Evolutionary conservation across 1,284 basidiomycete genomes (phyloP).

Genomic region (Ganoderma sinense): DNA sequence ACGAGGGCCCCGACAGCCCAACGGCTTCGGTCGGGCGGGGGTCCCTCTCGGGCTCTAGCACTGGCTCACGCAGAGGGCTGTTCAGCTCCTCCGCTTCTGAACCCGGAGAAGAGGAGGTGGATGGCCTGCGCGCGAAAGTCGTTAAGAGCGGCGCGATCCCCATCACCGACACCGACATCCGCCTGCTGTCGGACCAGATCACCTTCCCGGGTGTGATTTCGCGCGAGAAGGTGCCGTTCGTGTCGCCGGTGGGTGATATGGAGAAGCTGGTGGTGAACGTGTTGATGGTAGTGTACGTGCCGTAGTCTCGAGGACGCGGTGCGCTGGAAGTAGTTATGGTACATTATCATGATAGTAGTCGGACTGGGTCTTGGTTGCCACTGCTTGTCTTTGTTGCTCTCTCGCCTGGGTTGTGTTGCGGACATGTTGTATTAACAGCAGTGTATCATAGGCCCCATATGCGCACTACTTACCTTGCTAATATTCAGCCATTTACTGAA

Average conservation of each 20-base stretch:
- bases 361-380: constrained; percentile 8
- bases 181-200: constrained; percentile 64
- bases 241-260: constrained; percentile 63
- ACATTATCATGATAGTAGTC: constrained; percentile 12
- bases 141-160: constrained; percentile 73
- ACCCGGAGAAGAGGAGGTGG: constrained; percentile 47
- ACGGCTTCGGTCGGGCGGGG: constrained; percentile 40
- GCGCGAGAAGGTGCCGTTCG: constrained; percentile 74
- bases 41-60: constrained; percentile 41
- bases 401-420: constrained; percentile 22
- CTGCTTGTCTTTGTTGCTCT: constrained; percentile 19
- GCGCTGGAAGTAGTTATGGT: background rate
- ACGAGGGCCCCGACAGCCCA: constrained; percentile 51
- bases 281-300: constrained; percentile 71
- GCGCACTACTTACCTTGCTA: background rate
- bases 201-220: constrained; percentile 54
- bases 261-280: constrained; percentile 79
- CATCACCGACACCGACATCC: constrained; percentile 67
- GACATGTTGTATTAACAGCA: constrained; percentile 33
- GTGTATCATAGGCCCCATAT: constrained; percentile 28
- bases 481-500: background rate
- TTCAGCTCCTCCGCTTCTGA: constrained; percentile 47
- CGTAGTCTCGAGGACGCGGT: constrained; percentile 41
- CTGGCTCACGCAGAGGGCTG: constrained; percentile 45
- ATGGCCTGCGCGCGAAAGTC: constrained; percentile 60